Percentiles rank a stretch among this genome's conserved stretches.
Conservation (phyloP, 2,329 filamentous ascomycete species). For the Fusarium brachygibbosum region DNA sequence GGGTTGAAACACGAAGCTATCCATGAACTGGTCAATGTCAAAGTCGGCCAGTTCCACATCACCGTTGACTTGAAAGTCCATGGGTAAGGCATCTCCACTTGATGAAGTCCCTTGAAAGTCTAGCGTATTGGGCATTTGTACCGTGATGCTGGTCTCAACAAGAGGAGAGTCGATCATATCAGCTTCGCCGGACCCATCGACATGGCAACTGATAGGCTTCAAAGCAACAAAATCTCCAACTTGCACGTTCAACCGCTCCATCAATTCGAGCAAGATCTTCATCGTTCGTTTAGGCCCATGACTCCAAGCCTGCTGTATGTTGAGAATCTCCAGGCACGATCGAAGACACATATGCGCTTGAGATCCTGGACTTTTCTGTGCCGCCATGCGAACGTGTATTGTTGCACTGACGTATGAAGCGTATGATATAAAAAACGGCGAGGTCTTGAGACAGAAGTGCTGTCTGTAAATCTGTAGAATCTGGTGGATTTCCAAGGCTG, state of each 20-base stretch:
- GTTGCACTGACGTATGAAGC: conserved; percentile 67
- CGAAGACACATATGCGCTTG: conserved; percentile 57
- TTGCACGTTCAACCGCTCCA: conserved; percentile 4
- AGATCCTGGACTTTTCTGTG: conserved; percentile 56
- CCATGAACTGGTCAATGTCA: conserved; percentile 18
- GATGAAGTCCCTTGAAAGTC: not conserved
- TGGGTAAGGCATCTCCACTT: accelerated
- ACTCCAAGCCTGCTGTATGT: conserved; percentile 58
- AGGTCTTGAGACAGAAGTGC: conserved; percentile 58
- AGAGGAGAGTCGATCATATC: accelerated
- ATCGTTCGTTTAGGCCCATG: conserved; percentile 25
- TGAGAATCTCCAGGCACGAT: conserved; percentile 60
- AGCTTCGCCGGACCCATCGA: accelerated
- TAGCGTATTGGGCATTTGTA: accelerated
- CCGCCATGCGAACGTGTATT: conserved; percentile 64
- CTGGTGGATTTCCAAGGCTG: conserved; percentile 59
- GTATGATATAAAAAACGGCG: conserved; percentile 66
- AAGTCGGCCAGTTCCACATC: not conserved
- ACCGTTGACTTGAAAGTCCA: not conserved
- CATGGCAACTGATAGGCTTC: not conserved
- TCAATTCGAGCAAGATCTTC: conserved; percentile 24
- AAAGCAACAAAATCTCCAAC: conserved; percentile 3
- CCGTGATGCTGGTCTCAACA: accelerated
- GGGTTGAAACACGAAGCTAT: not conserved
- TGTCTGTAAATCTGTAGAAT: conserved; percentile 59